These are phyloP conservation scores for Pseudogymnoascus sp. DNA, from an alignment of 2,329 filamentous ascomycete species.

Conservation along the genomic window DNA sequence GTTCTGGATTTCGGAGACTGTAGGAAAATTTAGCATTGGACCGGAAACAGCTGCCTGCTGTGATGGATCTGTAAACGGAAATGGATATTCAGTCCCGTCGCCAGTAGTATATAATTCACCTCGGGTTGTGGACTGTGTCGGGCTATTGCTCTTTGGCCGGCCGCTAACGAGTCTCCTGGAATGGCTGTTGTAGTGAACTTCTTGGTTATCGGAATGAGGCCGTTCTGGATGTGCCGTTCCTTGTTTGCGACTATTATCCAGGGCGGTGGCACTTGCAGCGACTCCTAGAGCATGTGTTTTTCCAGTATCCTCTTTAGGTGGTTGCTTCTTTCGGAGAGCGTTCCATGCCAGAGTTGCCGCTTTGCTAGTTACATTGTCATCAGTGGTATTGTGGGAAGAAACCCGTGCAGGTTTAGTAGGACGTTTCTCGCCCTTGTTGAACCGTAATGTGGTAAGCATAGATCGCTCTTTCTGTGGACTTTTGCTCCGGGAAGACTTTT, in stretches of 20 bases:
- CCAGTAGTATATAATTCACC: conserved; percentile 18
- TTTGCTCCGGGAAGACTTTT: conserved; percentile 38
- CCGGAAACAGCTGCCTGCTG: conserved; percentile 24
- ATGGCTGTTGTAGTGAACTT: conserved; percentile 26
- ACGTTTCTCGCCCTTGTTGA: conserved; percentile 41
- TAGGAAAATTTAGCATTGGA: conserved; percentile 21
- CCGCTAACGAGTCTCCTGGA: conserved; percentile 27
- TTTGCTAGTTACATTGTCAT: conserved; percentile 48
- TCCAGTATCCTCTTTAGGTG: conserved; percentile 20
- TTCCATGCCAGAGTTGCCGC: conserved; percentile 59
- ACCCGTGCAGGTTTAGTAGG: conserved; percentile 33
- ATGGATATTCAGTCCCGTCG: conserved; percentile 26
- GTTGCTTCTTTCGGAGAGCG: conserved; percentile 29
- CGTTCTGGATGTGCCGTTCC: not conserved
- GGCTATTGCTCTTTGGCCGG: conserved; percentile 11
- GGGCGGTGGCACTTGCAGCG: conserved; percentile 20
- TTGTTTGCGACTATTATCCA: conserved; percentile 21
- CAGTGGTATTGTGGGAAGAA: conserved; percentile 27
- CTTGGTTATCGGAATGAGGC: conserved; percentile 17
- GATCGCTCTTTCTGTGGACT: conserved; percentile 52
- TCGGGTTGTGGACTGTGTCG: conserved; percentile 18
- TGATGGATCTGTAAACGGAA: conserved; percentile 25
- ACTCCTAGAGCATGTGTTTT: conserved; percentile 25
- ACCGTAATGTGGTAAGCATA: conserved; percentile 55
- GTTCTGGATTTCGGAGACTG: conserved; percentile 22